Conservation (phyloP, 129 eudicot species). For the carrot (Daucus carota) region DNA sequence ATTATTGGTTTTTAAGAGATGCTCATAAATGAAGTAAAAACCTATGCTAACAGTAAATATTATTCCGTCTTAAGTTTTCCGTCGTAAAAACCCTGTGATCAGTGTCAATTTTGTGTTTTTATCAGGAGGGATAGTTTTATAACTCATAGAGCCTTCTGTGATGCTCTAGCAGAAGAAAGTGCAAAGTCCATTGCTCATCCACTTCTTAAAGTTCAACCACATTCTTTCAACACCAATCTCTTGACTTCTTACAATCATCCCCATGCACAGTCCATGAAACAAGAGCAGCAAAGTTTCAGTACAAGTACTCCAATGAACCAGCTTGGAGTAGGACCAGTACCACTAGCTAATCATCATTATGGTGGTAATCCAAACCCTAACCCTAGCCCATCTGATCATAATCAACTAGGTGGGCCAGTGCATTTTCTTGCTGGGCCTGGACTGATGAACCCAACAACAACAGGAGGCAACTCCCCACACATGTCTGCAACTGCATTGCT, state of each 20-base stretch:
- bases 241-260: neutral
- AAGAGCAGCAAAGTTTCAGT: constrained; percentile 4
- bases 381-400: neutral
- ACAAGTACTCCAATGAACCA: neutral
- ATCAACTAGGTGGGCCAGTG: neutral
- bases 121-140: constrained; percentile 60
- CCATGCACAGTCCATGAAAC: constrained; percentile 9
- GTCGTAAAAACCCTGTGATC: too few relatives aligned
- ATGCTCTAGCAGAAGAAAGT: constrained; percentile 55
- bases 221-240: neutral
- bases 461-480: constrained; percentile 42
- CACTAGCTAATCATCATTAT: neutral
- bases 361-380: constrained; percentile 31
- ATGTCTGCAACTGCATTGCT: constrained; percentile 98
- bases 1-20: neutral
- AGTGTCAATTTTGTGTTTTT: neutral
- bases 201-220: neutral
- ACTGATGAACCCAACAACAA: neutral
- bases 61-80: too few relatives aligned
- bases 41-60: too few relatives aligned
- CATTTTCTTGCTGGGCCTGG: neutral
- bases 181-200: constrained; percentile 14
- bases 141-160: constrained; percentile 67
- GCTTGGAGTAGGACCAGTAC: neutral
- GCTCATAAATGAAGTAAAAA: neutral